Percentiles rank a stretch among this genome's conserved stretches.
phyloP scores from a whole-genome alignment of 2,329 filamentous ascomycete species.

The Metarhizium anisopliae region DNA sequence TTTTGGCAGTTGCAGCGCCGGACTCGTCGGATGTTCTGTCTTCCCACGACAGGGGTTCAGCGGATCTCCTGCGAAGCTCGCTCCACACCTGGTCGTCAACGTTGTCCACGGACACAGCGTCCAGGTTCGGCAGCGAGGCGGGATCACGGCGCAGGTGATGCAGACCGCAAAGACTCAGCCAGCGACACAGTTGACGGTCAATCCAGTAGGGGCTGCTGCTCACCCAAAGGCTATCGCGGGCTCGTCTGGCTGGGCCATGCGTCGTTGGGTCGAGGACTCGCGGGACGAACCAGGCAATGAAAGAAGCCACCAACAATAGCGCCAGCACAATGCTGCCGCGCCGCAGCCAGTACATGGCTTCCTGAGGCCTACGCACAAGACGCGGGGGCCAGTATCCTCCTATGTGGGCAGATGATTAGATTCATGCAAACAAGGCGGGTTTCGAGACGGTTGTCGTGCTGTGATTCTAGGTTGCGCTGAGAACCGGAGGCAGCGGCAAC shows the following conservation, averaged over 20 bases:
- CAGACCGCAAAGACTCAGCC: slow-evolving; percentile 72
- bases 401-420: background rate
- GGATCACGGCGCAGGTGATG: slow-evolving; percentile 59
- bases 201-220: slow-evolving; percentile 62
- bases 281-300: slow-evolving; percentile 42
- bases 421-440: background rate
- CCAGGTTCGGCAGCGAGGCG: slow-evolving; percentile 25
- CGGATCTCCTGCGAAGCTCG: slow-evolving; percentile 21
- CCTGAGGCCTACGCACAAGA: background rate
- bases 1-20: background rate
- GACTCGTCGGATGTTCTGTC: slow-evolving; percentile 1
- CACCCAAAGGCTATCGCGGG: slow-evolving; percentile 60
- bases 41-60: slow-evolving; percentile 10
- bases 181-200: slow-evolving; percentile 69
- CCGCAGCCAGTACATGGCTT: slow-evolving; percentile 37
- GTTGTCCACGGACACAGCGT: slow-evolving; percentile 3
- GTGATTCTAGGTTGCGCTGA: background rate
- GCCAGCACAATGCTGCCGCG: slow-evolving; percentile 30
- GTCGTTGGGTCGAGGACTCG: slow-evolving; percentile 53
- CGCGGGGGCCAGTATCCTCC: background rate
- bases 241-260: slow-evolving; percentile 50
- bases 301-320: slow-evolving; percentile 34
- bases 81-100: slow-evolving; percentile 21
- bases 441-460: background rate
- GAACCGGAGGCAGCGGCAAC: slow-evolving; percentile 5